Conservation (phyloP, 2,329 filamentous ascomycete genomes). For the Ophiostoma ulmi region DNA sequence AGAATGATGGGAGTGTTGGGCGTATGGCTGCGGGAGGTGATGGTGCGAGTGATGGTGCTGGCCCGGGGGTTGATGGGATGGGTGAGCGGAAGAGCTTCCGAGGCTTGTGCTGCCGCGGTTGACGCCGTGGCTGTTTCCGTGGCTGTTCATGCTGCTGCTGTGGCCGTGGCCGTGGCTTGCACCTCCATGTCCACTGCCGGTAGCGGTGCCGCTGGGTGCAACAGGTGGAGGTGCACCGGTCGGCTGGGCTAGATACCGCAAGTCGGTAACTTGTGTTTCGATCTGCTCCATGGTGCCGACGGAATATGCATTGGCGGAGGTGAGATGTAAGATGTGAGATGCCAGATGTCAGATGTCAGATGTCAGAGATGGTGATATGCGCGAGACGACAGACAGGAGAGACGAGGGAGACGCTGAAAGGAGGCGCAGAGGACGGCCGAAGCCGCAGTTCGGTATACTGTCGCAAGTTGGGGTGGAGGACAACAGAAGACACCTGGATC, state of each 20-base stretch:
- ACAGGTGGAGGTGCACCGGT: constrained; percentile 20
- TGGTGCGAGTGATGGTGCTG: neutral
- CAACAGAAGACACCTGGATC: neutral
- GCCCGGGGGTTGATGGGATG: too few relatives aligned
- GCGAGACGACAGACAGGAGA: neutral
- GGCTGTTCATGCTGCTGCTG: constrained; percentile 24
- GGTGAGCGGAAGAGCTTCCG: neutral
- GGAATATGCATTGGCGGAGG: constrained; percentile 32
- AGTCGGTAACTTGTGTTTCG: constrained; percentile 50
- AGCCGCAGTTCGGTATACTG: neutral
- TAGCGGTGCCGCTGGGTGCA: constrained; percentile 25
- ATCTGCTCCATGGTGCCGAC: constrained; percentile 49
- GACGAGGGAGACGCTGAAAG: neutral
- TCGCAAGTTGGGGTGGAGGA: neutral
- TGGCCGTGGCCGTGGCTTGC: constrained; percentile 14
- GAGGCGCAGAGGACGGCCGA: constrained; percentile 10
- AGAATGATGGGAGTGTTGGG: constrained; percentile 24
- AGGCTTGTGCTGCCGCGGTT: neutral
- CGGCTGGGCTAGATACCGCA: constrained; percentile 46
- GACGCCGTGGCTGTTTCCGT: constrained; percentile 24
- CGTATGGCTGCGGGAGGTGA: constrained; percentile 18
- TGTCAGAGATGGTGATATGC: neutral
- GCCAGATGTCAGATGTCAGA: neutral
- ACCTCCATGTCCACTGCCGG: constrained; percentile 21
- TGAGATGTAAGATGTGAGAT: neutral